These are phyloP conservation scores for Dinochytrium kinnereticum DNA, from an alignment of 371 early-diverging fungal genomes.

Conservation along the genomic window DNA sequence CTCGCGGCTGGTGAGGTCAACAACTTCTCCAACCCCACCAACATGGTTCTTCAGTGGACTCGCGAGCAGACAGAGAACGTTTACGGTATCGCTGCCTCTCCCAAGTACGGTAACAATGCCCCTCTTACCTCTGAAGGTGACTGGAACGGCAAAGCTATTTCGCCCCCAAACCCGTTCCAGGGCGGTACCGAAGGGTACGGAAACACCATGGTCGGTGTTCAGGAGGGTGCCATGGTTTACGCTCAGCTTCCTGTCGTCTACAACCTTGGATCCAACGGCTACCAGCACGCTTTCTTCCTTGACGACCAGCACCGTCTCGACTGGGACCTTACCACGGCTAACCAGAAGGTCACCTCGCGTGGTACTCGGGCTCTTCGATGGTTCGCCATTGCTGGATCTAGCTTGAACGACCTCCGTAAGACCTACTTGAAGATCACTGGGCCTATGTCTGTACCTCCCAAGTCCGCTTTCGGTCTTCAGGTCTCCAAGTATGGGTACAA, in stretches of 20 bases:
- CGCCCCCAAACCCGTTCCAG: constrained; percentile 8
- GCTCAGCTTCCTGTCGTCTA: constrained; percentile 26
- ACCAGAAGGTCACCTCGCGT: constrained; percentile 7
- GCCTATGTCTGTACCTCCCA: constrained; percentile 7
- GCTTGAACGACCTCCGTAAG: constrained; percentile 12
- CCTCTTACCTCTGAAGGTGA: constrained; percentile 19
- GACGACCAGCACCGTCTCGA: constrained; percentile 23
- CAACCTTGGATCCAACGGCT: constrained; percentile 18
- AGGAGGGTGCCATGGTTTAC: constrained; percentile 12
- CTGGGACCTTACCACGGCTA: constrained; percentile 27
- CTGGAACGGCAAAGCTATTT: constrained; percentile 9
- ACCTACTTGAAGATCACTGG: constrained; percentile 27
- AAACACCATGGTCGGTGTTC: constrained; percentile 12
- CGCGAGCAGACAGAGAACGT: constrained; percentile 23
- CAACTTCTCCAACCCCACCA: not conserved
- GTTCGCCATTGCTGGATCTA: constrained; percentile 22
- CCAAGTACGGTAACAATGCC: not conserved
- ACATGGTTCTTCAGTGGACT: constrained; percentile 21
- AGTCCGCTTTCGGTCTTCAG: constrained; percentile 25
- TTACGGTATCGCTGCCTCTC: constrained; percentile 20
- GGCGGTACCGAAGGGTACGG: constrained; percentile 12
- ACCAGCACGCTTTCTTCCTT: constrained; percentile 23
- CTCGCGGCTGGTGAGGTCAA: not conserved
- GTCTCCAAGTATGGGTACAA: constrained; percentile 20
- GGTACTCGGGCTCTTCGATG: constrained; percentile 13